Base-by-base conservation (phyloP, 176 grass and related monocot genomes). In the Aegilops bicornis region DNA sequence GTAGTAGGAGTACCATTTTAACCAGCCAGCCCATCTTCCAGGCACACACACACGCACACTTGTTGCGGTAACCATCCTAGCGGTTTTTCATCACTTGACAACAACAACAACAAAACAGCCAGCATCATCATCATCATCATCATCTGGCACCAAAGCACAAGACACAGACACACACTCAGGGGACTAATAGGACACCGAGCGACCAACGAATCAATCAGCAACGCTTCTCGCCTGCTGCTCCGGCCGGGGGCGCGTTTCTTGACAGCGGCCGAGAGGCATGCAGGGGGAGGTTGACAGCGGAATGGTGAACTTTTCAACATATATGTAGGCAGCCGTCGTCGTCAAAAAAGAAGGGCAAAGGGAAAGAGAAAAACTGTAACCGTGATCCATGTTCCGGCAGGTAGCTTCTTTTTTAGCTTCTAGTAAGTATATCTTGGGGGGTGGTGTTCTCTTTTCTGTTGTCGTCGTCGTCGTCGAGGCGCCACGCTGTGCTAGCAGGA, bases 161-260 rank as follows among this genome's bases (percentile, higher is more conserved):
- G 3, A 75, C 68, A 74, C 35, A 42, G 11, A 23, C 2, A 48
- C 40, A 64, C 84, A 87, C 74, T 85, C 88, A 89, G 83, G 64
- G 42, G 89, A 76, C 81, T 80, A 91, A 87, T 84, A 88, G 82
- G 82, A 72, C 77, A 85, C 89, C 86, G 85, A 92, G 87, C 83
- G 83, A 86, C 64, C 17, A 22, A 67, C 35, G 7, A 89, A 91
- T 29, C 86, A 90, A 89, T 94, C 92, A 94, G 95, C 95, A 97
- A 94, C 92, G 95, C 95, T 92, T 94, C 92, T 85, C 95, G 62
- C 95, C 95, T 97, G 92, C 95, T 92, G 90, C 95, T 94, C 88
- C 89, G 5, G 73, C 88, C 89, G 7, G 73, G 42, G 73, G 8
- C 8, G 8, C 8, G 17, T 32, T 30, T 83, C 78, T 90, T 82